Evolutionary conservation across 2,329 filamentous ascomycete genomes (phyloP), one percentile per base, ranked within the genome.

Genomic region (Colletotrichum viniferum): DNA sequence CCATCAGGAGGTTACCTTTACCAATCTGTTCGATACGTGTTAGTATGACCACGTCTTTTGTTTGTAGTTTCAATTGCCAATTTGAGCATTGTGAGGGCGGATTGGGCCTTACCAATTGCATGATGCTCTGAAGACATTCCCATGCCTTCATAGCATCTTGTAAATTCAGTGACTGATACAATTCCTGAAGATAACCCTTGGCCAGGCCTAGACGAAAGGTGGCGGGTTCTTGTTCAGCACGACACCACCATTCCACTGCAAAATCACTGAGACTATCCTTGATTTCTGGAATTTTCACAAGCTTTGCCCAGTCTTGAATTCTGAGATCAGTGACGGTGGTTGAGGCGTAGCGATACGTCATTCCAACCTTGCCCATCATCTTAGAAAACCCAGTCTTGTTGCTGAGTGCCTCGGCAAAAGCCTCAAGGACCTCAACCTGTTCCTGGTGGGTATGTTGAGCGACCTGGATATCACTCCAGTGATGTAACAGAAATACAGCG

Each of bases 41-140:
- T 13, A 52, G 6, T 1, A 21, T 2, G 38, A 48, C 38, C 2
- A 48, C 2, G 0, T 48, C 5, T 4, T n/a, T n/a, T 48, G 3
- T 4, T 12, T 48, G 1, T 1, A 12, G 18, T 48, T 48, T 2
- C 2, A 48, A 48, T 1, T 48, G 38, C 1, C 18, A 12, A 4
- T 12, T 48, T 48, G 38, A n/a, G 18, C 5, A 1, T 48, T 48
- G 4, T 48, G 38, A n/a, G 38, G 3, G 38, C 38, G 9, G 9
- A n/a, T 1, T 48, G 1, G 5, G 3, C 4, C 38, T 4, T 52
- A 52, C 43, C 43, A 52, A 21, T 52, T 4, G n/a, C n/a, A 52
- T 21, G 43, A 52, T 24, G 43, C 43, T 24, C 43, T 13, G n/a
- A 13, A 52, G 43, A 7, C 43, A 24, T 13, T 52, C n/a, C 43